Percentiles rank a stretch among this genome's conserved stretches.
Evolutionary conservation across 371 early-diverging fungal species (phyloP).

Genomic region (Choanephora cucurbitarum): DNA sequence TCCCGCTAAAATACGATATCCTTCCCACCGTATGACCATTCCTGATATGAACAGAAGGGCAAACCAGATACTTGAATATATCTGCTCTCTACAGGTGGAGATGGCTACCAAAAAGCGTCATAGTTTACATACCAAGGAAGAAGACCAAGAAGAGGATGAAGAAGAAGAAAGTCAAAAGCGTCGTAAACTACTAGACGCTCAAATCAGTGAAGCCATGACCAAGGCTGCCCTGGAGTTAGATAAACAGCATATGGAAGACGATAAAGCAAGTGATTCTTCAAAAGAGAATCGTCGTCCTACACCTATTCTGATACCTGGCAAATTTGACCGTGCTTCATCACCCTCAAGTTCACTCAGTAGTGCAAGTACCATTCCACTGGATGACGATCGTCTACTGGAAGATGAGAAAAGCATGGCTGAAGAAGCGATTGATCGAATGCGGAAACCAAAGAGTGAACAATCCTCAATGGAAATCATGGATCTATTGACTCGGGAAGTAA

Average conservation of each 20-base stretch:
- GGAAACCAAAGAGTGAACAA: slow-evolving; percentile 16
- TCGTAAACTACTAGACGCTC: slow-evolving; percentile 16
- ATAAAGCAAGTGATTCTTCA: background rate
- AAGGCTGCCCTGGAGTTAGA: slow-evolving; percentile 12
- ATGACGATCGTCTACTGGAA: slow-evolving; percentile 10
- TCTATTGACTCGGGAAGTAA: slow-evolving; percentile 38
- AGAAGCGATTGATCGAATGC: slow-evolving; percentile 25
- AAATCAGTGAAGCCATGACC: slow-evolving; percentile 21
- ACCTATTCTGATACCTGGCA: slow-evolving; percentile 36
- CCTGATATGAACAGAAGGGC: slow-evolving; percentile 61
- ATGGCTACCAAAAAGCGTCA: slow-evolving; percentile 29
- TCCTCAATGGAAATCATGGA: slow-evolving; percentile 52
- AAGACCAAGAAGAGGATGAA: slow-evolving; percentile 18
- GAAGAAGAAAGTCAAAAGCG: slow-evolving; percentile 11
- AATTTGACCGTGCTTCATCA: slow-evolving; percentile 22
- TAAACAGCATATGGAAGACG: slow-evolving; percentile 5
- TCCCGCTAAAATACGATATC: slow-evolving; percentile 49
- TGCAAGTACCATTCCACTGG: slow-evolving; percentile 32
- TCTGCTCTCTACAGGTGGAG: slow-evolving; percentile 54
- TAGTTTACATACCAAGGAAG: background rate
- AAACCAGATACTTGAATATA: slow-evolving; percentile 58
- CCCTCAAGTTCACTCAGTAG: slow-evolving; percentile 34
- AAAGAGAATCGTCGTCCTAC: slow-evolving; percentile 20
- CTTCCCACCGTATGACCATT: slow-evolving; percentile 48
- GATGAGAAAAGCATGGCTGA: slow-evolving; percentile 34